These are phyloP conservation scores for Aspergillus costaricaensis DNA, from an alignment of 2,329 filamentous ascomycete genomes.

Conservation along the genomic window DNA sequence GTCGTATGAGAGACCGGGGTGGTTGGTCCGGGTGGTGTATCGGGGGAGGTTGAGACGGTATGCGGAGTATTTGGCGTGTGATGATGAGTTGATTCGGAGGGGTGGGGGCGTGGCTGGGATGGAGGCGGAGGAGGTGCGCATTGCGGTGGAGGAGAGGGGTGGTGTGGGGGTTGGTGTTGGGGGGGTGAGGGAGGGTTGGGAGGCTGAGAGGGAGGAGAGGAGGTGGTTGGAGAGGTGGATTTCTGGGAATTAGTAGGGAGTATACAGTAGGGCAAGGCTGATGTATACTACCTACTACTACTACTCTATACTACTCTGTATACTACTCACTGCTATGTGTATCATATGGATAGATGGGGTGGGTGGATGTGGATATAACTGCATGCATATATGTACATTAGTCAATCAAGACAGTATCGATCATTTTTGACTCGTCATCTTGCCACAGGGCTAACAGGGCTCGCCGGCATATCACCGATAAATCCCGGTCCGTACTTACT, in stretches of 20 bases:
- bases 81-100: slow-evolving; percentile 68
- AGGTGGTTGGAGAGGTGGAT: slow-evolving; percentile 43
- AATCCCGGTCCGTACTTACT: too few relatives aligned
- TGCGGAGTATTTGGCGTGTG: slow-evolving; percentile 65
- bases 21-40: slow-evolving; percentile 50
- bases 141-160: slow-evolving; percentile 72
- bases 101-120: slow-evolving; percentile 64
- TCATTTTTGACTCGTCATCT: slow-evolving; percentile 2
- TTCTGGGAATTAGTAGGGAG: slow-evolving; percentile 19
- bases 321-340: not conserved
- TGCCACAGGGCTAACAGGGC: not conserved
- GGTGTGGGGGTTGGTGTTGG: slow-evolving; percentile 40
- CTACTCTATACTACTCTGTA: too few relatives aligned
- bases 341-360: not conserved
- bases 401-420: not conserved
- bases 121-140: slow-evolving; percentile 63
- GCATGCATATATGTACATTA: slow-evolving; percentile 2
- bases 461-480: too few relatives aligned
- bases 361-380: too few relatives aligned
- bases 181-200: slow-evolving; percentile 19
- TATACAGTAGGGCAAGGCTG: too few relatives aligned
- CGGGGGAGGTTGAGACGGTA: slow-evolving; percentile 54
- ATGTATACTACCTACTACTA: too few relatives aligned
- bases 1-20: slow-evolving; percentile 46
- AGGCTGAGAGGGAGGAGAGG: slow-evolving; percentile 34